Evolutionary conservation across 371 early-diverging fungal genomes (phyloP).

Genomic region (Apophysomyces elegans): DNA sequence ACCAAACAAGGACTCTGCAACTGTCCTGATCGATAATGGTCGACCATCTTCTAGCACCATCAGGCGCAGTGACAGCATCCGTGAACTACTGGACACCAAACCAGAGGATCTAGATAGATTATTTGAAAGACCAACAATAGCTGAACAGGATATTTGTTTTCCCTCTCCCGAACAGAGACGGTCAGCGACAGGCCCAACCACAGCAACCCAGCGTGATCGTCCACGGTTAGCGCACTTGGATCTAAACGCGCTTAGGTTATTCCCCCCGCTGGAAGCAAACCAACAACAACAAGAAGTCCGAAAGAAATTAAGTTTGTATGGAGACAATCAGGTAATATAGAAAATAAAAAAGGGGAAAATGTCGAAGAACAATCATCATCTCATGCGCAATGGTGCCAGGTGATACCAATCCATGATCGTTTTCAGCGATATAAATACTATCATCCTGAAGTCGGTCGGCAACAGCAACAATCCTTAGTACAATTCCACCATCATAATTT

Average conservation of each 20-base stretch:
- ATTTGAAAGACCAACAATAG: conserved; percentile 24
- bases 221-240: background rate
- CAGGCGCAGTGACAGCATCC: background rate
- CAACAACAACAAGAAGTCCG: conserved; percentile 4
- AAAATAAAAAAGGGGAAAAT: background rate
- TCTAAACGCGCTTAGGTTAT: conserved; percentile 1
- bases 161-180: conserved; percentile 17
- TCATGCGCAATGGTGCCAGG: conserved; percentile 1
- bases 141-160: conserved; percentile 31
- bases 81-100: conserved; percentile 16
- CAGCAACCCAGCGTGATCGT: conserved; percentile 8
- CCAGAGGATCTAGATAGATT: conserved; percentile 26
- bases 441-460: conserved; percentile 44
- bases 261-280: background rate
- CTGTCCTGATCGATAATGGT: conserved; percentile 7
- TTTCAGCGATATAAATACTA: conserved; percentile 26
- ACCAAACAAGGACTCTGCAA: conserved; percentile 4
- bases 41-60: background rate
- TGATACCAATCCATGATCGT: conserved; percentile 16
- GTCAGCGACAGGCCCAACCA: conserved; percentile 2
- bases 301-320: conserved; percentile 38
- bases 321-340: conserved; percentile 30
- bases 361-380: background rate
- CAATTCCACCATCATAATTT: conserved; percentile 23
- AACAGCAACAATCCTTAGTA: conserved; percentile 25